Base-by-base conservation (phyloP, 805 yeast species). In the Ogataea minuta region DNA sequence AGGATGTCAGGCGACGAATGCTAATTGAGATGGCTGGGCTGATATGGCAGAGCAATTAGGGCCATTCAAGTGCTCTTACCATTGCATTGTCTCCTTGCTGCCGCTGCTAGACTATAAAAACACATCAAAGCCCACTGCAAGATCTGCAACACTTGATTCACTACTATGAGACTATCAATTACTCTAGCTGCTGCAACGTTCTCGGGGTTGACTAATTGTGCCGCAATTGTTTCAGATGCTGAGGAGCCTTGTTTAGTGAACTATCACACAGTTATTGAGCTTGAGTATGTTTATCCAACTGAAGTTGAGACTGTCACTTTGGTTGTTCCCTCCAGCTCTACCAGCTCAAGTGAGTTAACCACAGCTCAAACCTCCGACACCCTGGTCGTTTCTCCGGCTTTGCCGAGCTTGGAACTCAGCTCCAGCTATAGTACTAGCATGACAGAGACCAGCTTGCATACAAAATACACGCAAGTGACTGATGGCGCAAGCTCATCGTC, bases 221-320 rank as follows among this genome's bases (percentile, higher is more conserved):
- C 35, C 19, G 19, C 28, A 10, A 36, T 24, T n/a, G 8, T 20
- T 19, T 13, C 34, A 17, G 37, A 11, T 17, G 8, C 26, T 11
- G 42, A 28, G 1, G 41, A 43, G 6, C 32, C 32, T 10, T 50
- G 55, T 35, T 25, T 36, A 9, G 39, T 46, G n/a, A 46, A 44
- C 25, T 49, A 43, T 15, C 50, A 50, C 26, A 50, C 55, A 3
- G 45, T 39, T 14, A 23, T 32, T n/a, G 38, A 39, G 28, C 28
- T 34, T 27, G 49, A 50, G 23, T 50, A 46, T 20, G 49, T 50
- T 6, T 44, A 42, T 28, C 46, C 44, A 10, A 34, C 35, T 7
- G 41, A 28, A 6, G 26, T 24, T 9, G 32, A 16, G 28, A 21
- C 31, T 4, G 4, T 10, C 4, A 10, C 6, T 11, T 12, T 36